Percentiles rank a stretch among this genome's conserved stretches.
Evolutionary conservation across 352 stramenopile species (phyloP).

Genomic region (Aphanomyces cochlioides): DNA sequence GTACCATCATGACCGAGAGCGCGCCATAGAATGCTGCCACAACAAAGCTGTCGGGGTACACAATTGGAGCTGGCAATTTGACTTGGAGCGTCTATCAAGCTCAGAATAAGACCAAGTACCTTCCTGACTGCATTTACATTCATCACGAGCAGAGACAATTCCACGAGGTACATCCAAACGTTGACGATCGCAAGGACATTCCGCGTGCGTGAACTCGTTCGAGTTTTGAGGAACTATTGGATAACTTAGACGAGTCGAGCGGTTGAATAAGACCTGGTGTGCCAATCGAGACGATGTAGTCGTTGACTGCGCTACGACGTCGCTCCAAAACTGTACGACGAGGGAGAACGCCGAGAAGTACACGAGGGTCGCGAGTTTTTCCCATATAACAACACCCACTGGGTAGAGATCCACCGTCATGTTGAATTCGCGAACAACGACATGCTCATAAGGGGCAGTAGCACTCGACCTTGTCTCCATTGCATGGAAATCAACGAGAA

Average conservation of each 20-base stretch:
- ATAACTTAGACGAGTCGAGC: background rate
- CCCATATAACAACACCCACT: slow-evolving; percentile 63
- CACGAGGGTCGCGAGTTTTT: slow-evolving; percentile 69
- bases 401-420: slow-evolving; percentile 81
- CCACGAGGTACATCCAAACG: slow-evolving; percentile 76
- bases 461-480: slow-evolving; percentile 63
- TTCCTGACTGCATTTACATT: slow-evolving; percentile 35
- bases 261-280: too few relatives aligned
- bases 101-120: too few relatives aligned
- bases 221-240: background rate
- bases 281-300: too few relatives aligned
- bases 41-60: slow-evolving; percentile 35
- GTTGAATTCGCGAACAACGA: slow-evolving; percentile 61
- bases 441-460: slow-evolving; percentile 44
- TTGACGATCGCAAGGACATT: slow-evolving; percentile 75
- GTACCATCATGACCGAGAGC: slow-evolving; percentile 59
- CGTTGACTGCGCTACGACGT: slow-evolving; percentile 35
- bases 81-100: slow-evolving; percentile 52
- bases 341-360: slow-evolving; percentile 79
- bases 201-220: slow-evolving; percentile 35
- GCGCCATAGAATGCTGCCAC: slow-evolving; percentile 68
- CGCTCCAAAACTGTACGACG: slow-evolving; percentile 73
- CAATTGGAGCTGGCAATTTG: slow-evolving; percentile 7
- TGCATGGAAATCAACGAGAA: slow-evolving; percentile 72
- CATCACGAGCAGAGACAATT: slow-evolving; percentile 58